Base-by-base conservation (phyloP, 2,329 filamentous ascomycete species). In the Apiospora rasikravindrae region DNA sequence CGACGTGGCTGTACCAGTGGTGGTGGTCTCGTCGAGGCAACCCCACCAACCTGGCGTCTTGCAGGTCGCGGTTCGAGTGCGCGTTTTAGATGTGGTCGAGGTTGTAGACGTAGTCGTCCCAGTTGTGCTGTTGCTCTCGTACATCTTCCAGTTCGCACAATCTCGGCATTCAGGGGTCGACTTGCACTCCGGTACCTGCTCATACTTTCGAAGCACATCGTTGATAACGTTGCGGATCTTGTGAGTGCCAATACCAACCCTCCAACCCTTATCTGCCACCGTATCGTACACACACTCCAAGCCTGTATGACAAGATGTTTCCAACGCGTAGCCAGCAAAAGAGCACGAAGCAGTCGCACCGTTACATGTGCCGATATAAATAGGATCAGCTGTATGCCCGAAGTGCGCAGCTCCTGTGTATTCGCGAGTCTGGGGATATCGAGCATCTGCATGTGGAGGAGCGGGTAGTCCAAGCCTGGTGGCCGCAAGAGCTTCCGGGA, bases 331-430 rank as follows among this genome's bases (percentile, higher is more conserved):
- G 0, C 96, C 96, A 1, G 91, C 96, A 78, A 97, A 91, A 0
- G 95, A 96, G 82, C 96, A 98, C 14, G 92, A 91, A 2, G 96
- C 95, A 2, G 94, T 95, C 2, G 94, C 94, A 44, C 93, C 94
- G 78, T 98, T 98, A 83, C 96, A 98, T 0, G 92, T 94, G 44
- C 96, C 96, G 84, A 98, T 95, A 78, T 92, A 99, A 45, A 99
- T 91, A 0, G 96, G 96, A 81, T 99, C 96, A 0, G 96, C 96
- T 0, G 95, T 98, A 78, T 98, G 95, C 4, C 96, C 96, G 80
- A 98, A 96, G 81, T 99, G 96, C 79, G 91, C 97, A 0, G 93
- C 88, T 16, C 94, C 95, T 0, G 94, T 97, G 77, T 90, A 88
- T 72, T 89, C 83, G 57, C 94, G 87, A 49, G 89, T 87, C 78